Conservation (phyloP, 1,284 basidiomycete genomes). For the Cystobasidium slooffiae region DNA sequence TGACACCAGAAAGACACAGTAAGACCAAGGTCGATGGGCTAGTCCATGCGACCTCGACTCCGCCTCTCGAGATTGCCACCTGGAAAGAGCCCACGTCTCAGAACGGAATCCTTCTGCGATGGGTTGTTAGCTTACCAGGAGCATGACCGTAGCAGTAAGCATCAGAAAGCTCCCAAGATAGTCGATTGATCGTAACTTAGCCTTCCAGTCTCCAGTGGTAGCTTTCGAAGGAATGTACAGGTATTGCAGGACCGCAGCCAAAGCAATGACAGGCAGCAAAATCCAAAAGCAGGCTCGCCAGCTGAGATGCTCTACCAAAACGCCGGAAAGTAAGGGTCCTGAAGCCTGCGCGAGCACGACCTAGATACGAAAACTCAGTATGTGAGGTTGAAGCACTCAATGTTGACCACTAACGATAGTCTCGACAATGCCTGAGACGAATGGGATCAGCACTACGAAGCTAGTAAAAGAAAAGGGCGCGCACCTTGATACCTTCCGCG, state of each 20-base stretch:
- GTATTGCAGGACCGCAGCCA: constrained; percentile 20
- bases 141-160: constrained; percentile 4
- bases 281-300: constrained; percentile 37
- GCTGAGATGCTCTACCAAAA: constrained; percentile 14
- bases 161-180: constrained; percentile 23
- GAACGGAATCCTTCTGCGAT: neutral
- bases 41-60: constrained; percentile 30
- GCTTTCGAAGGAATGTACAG: constrained; percentile 12
- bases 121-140: neutral
- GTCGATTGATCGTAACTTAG: constrained; percentile 17
- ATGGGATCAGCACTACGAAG: neutral
- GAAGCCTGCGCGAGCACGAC: constrained; percentile 8
- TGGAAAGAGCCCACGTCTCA: neutral
- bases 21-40: constrained; percentile 5
- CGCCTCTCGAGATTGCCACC: constrained; percentile 29
- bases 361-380: neutral
- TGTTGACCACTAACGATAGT: neutral
- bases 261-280: constrained; percentile 15
- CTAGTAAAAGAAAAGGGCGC: neutral
- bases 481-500: constrained; percentile 30
- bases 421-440: constrained; percentile 24
- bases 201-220: constrained; percentile 23
- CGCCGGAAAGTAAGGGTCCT: constrained; percentile 27
- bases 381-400: neutral
- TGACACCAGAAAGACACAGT: neutral